phyloP scores from a whole-genome alignment of 495 filamentous ascomycete genomes.

The Penicillium egyptiacum region DNA sequence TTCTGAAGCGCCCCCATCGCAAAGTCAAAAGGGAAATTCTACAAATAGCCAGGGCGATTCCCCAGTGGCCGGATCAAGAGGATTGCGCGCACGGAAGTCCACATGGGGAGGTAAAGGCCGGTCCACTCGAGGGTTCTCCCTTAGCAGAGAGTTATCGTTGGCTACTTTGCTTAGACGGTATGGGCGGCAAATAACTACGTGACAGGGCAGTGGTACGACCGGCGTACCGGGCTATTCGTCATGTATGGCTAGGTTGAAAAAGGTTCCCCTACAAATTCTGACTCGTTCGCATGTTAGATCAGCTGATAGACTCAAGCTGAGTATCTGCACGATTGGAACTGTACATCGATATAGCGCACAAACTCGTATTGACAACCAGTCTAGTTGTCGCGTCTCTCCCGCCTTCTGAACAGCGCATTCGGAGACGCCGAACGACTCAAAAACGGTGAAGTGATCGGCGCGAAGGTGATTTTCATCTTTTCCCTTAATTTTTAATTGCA shows the following conservation, averaged over 20 bases:
- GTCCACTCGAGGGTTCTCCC: conserved; percentile 18
- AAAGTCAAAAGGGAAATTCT: conserved; percentile 16
- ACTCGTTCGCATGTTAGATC: not conserved
- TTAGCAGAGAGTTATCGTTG: conserved; percentile 9
- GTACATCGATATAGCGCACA: not conserved
- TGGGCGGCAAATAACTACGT: conserved; percentile 17
- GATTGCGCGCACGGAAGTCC: conserved; percentile 22
- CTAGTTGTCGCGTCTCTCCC: conserved; percentile 22
- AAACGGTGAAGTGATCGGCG: conserved; percentile 2
- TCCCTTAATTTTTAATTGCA: conserved; percentile 1
- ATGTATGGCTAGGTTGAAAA: conserved; percentile 4
- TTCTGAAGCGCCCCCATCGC: conserved; percentile 16
- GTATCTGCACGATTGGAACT: not conserved
- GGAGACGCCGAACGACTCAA: conserved; percentile 28
- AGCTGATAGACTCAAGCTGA: conserved; percentile 18
- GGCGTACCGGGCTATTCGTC: conserved; percentile 10
- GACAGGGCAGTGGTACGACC: conserved; percentile 10
- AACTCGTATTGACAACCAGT: not conserved
- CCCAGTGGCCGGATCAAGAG: conserved; percentile 4
- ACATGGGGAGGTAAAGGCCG: conserved; percentile 9
- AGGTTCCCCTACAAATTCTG: not conserved
- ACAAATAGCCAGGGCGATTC: conserved; percentile 9
- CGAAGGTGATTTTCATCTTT: not conserved
- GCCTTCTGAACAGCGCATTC: conserved; percentile 32
- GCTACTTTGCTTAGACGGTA: conserved; percentile 7